Evolutionary conservation across 2,329 filamentous ascomycete genomes (phyloP).

Genomic region (Penicillium occitanis): DNA sequence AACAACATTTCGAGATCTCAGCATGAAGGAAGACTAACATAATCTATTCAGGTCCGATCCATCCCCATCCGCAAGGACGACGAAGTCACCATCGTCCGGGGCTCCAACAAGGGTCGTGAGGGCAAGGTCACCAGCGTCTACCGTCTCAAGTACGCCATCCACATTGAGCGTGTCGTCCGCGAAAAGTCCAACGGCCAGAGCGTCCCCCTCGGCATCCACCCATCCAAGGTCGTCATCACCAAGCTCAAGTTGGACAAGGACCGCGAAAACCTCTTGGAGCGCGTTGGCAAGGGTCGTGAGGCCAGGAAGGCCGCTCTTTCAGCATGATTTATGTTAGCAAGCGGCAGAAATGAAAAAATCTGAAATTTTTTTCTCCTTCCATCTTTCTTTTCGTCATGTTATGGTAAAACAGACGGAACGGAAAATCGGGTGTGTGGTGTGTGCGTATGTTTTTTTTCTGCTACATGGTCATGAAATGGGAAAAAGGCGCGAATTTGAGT

Average conservation of each 20-base stretch:
- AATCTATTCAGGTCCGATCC: constrained; percentile 24
- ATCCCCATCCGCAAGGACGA: constrained; percentile 92
- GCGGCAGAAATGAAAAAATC: constrained; percentile 12
- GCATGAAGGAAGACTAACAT: constrained; percentile 12
- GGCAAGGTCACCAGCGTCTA: constrained; percentile 98
- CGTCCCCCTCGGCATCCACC: constrained; percentile 90
- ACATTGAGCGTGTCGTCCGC: constrained; percentile 93
- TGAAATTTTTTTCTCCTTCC: constrained; percentile 10
- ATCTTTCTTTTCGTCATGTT: constrained; percentile 4
- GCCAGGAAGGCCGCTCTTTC: constrained; percentile 41
- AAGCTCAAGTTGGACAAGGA: constrained; percentile 85
- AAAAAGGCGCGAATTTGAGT: constrained; percentile 5
- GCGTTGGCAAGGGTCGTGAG: constrained; percentile 50
- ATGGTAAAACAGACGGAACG: constrained; percentile 4
- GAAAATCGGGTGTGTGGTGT: background rate
- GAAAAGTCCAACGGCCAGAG: constrained; percentile 98
- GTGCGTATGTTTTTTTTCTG: constrained; percentile 7
- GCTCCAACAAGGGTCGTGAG: constrained; percentile 94
- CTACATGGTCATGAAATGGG: constrained; percentile 9
- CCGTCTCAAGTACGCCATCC: constrained; percentile 96
- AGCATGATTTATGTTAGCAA: constrained; percentile 17
- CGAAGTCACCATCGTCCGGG: constrained; percentile 89
- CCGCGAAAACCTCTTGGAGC: constrained; percentile 50
- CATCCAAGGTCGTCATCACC: constrained; percentile 96
- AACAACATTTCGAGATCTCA: constrained; percentile 14